Evolutionary conservation across 768 basidiomycete species (phyloP).

Genomic region (Pholiota microspora): DNA sequence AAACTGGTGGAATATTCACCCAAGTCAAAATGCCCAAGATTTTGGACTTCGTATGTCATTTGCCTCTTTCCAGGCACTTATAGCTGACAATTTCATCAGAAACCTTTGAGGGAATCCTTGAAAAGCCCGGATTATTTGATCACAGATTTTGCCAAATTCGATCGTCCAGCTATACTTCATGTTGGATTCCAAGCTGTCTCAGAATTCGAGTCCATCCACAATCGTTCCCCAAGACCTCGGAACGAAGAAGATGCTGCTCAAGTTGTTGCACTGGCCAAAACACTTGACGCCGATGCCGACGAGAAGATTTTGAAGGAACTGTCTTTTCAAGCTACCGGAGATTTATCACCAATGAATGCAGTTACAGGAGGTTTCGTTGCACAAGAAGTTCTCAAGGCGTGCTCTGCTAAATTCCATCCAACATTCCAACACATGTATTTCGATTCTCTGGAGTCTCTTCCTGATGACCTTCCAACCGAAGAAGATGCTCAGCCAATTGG

Average conservation of each 20-base stretch:
- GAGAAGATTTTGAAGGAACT: constrained; percentile 84
- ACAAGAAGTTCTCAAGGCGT: constrained; percentile 96
- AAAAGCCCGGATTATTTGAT: constrained; percentile 84
- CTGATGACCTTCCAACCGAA: constrained; percentile 71
- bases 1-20: constrained; percentile 89
- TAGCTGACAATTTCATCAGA: constrained; percentile 45
- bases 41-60: constrained; percentile 78
- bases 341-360: constrained; percentile 86
- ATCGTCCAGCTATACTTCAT: constrained; percentile 87
- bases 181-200: constrained; percentile 94
- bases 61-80: not conserved
- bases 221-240: constrained; percentile 77
- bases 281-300: constrained; percentile 70
- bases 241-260: constrained; percentile 75
- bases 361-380: constrained; percentile 98
- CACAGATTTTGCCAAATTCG: constrained; percentile 97
- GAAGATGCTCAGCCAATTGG: constrained; percentile 79
- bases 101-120: constrained; percentile 88
- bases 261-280: constrained; percentile 77
- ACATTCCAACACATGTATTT: constrained; percentile 95
- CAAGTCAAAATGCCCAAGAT: constrained; percentile 99
- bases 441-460: constrained; percentile 95
- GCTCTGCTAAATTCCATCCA: constrained; percentile 97
- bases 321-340: constrained; percentile 88
- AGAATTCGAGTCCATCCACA: constrained; percentile 61